Conservation (phyloP, 768 basidiomycete species). For the Tricholoma sp. region DNA sequence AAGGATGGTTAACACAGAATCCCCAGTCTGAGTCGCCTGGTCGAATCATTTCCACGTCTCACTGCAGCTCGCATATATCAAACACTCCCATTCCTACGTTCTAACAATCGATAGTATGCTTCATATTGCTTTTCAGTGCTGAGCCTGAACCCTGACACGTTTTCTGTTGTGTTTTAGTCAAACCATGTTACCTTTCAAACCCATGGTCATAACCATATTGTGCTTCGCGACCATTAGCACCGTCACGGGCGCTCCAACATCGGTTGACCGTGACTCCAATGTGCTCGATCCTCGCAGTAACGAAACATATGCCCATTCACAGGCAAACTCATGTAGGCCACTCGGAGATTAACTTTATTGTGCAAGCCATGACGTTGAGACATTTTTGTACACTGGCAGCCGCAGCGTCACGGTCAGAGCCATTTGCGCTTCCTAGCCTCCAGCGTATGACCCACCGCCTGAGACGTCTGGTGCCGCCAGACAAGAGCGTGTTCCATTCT, state of each 20-base stretch:
- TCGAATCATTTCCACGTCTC: too few species aligned
- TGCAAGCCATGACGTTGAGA: not conserved
- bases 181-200: not conserved
- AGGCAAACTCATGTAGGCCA: not conserved
- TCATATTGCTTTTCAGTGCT: too few species aligned
- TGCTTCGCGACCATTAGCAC: not conserved
- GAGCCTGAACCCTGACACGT: too few species aligned
- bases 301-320: not conserved
- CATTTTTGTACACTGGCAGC: too few species aligned
- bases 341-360: not conserved
- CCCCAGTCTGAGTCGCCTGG: too few species aligned
- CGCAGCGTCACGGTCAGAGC: not conserved
- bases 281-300: not conserved
- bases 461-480: too few species aligned
- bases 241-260: not conserved
- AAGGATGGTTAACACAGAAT: not conserved
- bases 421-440: too few species aligned
- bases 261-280: not conserved
- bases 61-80: not conserved
- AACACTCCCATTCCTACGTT: not conserved
- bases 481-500: too few species aligned
- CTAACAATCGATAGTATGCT: too few species aligned
- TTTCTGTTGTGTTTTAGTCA: not conserved
- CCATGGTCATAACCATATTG: not conserved
- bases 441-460: too few species aligned